Percentiles rank a stretch among this genome's conserved stretches.
Evolutionary conservation across 1,284 basidiomycete genomes (phyloP).

Genomic region (Trametes polyzona): DNA sequence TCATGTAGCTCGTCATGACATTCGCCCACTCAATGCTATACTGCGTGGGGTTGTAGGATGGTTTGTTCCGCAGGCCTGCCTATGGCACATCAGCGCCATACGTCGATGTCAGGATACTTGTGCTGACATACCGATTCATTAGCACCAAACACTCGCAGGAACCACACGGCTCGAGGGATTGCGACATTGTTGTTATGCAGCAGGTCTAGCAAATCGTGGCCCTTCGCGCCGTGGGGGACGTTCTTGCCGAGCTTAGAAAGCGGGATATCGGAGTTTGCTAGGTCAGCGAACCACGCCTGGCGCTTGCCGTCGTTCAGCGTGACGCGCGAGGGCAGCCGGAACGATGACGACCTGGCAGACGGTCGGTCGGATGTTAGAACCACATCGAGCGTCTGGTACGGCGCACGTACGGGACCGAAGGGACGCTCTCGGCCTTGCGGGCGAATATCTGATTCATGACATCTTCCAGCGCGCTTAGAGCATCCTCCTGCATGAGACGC

Average conservation of each 20-base stretch:
- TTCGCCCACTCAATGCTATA: slow-evolving; percentile 93
- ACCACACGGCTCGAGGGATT: slow-evolving; percentile 91
- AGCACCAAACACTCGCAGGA: slow-evolving; percentile 91
- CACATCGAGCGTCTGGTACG: not conserved
- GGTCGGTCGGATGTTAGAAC: not conserved
- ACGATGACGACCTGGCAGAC: slow-evolving; percentile 64
- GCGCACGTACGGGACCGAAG: slow-evolving; percentile 58
- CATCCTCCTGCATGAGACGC: slow-evolving; percentile 52
- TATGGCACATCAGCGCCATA: slow-evolving; percentile 31
- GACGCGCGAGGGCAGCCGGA: slow-evolving; percentile 86
- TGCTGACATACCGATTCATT: slow-evolving; percentile 81
- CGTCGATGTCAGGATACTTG: no score
- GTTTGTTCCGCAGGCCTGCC: slow-evolving; percentile 76
- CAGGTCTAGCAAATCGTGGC: slow-evolving; percentile 89
- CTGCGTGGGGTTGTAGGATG: slow-evolving; percentile 75
- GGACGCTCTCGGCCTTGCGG: slow-evolving; percentile 58
- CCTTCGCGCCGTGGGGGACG: slow-evolving; percentile 93
- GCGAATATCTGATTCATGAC: slow-evolving; percentile 82
- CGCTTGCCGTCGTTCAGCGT: slow-evolving; percentile 91
- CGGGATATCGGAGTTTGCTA: slow-evolving; percentile 89
- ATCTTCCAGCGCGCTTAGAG: slow-evolving; percentile 72
- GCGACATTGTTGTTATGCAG: slow-evolving; percentile 84
- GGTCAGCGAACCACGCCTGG: slow-evolving; percentile 88
- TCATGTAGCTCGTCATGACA: slow-evolving; percentile 85
- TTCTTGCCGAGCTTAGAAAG: slow-evolving; percentile 87